phyloP scores from a whole-genome alignment of 164 flowering plant genomes.

The Nymphaea thermarum region DNA sequence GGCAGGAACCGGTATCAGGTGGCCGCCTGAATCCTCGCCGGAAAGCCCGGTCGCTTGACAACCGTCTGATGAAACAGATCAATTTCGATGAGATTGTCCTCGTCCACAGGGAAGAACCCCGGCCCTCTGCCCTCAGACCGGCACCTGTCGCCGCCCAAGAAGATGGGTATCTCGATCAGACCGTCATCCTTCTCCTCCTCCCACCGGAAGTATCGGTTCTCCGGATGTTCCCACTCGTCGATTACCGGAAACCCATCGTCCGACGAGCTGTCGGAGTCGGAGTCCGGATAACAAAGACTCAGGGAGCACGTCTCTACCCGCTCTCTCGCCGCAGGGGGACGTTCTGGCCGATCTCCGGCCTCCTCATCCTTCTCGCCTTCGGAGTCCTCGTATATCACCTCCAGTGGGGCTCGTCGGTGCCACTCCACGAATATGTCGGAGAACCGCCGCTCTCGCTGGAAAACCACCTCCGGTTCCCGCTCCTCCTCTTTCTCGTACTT shows the following conservation, averaged over 20 bases:
- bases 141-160: neutral
- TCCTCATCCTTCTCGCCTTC: slow-evolving; percentile 44
- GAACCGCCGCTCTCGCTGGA: slow-evolving; percentile 8
- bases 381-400: slow-evolving; percentile 65
- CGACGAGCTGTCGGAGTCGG: neutral
- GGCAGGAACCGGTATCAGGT: neutral
- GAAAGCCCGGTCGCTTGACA: neutral
- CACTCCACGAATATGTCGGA: slow-evolving; percentile 37
- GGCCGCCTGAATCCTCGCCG: slow-evolving; percentile 2
- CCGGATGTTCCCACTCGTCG: slow-evolving; percentile 5
- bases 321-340: neutral
- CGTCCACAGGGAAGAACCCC: neutral
- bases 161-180: slow-evolving; percentile 7
- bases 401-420: slow-evolving; percentile 71
- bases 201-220: slow-evolving; percentile 5
- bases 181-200: slow-evolving; percentile 7
- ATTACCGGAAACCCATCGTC: neutral
- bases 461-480: slow-evolving; percentile 4
- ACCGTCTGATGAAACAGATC: neutral
- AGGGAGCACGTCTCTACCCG: neutral
- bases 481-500: slow-evolving; percentile 3
- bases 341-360: neutral
- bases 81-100: slow-evolving; percentile 4
- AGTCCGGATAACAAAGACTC: no score
- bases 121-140: neutral